Percentiles rank a stretch among this genome's conserved stretches.
These are phyloP conservation scores for Serendipita sp. DNA, from an alignment of 1,284 basidiomycete genomes.

Conservation along the genomic window DNA sequence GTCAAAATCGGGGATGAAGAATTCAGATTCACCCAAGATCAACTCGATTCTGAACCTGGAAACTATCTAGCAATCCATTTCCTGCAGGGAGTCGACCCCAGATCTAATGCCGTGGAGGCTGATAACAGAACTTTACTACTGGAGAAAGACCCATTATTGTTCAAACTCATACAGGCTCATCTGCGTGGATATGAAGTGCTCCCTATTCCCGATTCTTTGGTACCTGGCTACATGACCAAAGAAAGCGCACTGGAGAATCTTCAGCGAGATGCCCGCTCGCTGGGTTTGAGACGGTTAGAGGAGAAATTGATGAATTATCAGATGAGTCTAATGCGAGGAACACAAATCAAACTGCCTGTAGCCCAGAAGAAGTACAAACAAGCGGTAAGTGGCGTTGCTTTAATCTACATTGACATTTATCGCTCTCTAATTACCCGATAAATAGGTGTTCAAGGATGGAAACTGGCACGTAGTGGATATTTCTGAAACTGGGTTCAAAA, in stretches of 20 bases:
- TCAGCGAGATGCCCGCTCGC: neutral
- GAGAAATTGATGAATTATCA: neutral
- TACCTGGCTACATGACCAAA: constrained; percentile 1
- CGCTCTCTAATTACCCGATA: too few species aligned
- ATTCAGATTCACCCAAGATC: neutral
- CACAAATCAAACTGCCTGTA: neutral
- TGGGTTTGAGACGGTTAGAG: neutral
- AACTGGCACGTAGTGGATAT: too few species aligned
- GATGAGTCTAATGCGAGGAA: neutral
- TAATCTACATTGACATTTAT: neutral
- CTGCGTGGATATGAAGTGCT: constrained; percentile 2
- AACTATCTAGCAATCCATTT: neutral
- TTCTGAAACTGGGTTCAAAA: too few species aligned
- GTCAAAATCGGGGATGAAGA: neutral
- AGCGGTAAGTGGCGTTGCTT: neutral
- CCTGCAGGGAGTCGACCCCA: neutral
- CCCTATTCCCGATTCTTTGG: neutral
- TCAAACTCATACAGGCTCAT: neutral
- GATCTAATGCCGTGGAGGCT: neutral
- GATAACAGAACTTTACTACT: neutral
- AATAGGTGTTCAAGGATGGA: too few species aligned
- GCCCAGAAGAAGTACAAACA: neutral
- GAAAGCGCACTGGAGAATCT: neutral
- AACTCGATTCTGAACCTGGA: neutral
- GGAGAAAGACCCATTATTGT: neutral